Evolutionary conservation across 1,284 basidiomycete genomes (phyloP).

Genomic region (Athelia psychrophila): DNA sequence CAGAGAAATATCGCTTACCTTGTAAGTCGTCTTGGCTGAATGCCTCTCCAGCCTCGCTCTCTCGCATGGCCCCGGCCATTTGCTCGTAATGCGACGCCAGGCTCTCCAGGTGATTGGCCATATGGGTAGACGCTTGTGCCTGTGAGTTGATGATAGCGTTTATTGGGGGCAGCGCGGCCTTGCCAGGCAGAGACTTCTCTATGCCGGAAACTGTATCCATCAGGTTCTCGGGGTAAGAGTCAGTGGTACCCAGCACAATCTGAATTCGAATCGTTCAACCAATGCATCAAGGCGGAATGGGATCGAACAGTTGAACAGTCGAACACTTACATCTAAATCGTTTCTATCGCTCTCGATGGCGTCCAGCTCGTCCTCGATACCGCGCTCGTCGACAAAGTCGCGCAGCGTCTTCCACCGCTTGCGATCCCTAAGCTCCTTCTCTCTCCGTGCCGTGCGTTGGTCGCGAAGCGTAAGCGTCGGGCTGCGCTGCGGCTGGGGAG

Average conservation of each 20-base stretch:
- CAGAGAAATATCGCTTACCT: constrained; percentile 41
- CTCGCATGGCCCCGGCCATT: constrained; percentile 63
- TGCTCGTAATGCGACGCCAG: constrained; percentile 71
- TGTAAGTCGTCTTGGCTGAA: constrained; percentile 67
- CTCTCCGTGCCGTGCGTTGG: constrained; percentile 22
- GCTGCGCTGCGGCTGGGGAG: constrained; percentile 24
- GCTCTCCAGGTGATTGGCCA: constrained; percentile 73
- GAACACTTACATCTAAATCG: constrained; percentile 56
- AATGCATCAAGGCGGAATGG: no score
- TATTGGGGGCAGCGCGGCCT: constrained; percentile 37
- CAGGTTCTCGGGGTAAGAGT: constrained; percentile 64
- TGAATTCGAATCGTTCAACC: constrained; percentile 26
- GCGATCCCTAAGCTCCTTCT: constrained; percentile 38
- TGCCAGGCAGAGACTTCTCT: constrained; percentile 45
- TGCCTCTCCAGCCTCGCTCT: constrained; percentile 61
- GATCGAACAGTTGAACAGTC: constrained; percentile 3
- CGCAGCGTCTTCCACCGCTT: constrained; percentile 74
- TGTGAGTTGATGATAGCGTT: constrained; percentile 52
- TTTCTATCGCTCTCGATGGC: constrained; percentile 65
- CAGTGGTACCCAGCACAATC: constrained; percentile 60
- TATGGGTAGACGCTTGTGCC: constrained; percentile 51
- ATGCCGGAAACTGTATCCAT: constrained; percentile 51
- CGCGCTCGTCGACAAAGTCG: constrained; percentile 79
- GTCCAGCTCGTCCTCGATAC: constrained; percentile 71
- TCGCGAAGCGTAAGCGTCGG: constrained; percentile 49